A percentile compares a stretch with the other conserved stretches of the same genome.
Evolutionary conservation across 768 basidiomycete species (phyloP).

Genomic region (Trametes gibbosa): DNA sequence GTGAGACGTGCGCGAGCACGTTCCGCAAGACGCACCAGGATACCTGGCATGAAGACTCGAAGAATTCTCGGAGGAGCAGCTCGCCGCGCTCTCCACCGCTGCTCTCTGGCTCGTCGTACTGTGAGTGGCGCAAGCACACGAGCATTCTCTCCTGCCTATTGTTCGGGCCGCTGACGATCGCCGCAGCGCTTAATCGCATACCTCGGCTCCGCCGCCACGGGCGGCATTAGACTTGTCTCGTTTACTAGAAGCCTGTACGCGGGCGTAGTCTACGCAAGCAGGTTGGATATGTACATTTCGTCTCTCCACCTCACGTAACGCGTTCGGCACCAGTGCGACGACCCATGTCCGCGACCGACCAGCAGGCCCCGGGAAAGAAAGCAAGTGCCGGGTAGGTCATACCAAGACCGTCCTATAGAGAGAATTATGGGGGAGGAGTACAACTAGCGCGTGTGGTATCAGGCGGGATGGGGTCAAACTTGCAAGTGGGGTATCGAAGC

Average conservation of each 20-base stretch:
- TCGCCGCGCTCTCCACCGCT: constrained; percentile 79
- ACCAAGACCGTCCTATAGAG: not conserved
- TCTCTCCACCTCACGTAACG: not conserved
- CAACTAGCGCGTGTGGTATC: constrained; percentile 11
- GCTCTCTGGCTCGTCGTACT: constrained; percentile 82
- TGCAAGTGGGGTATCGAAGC: constrained; percentile 19
- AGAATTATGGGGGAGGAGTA: constrained; percentile 9
- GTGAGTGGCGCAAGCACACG: constrained; percentile 37
- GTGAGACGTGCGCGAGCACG: constrained; percentile 77
- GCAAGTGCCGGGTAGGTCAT: not conserved
- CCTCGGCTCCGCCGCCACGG: too few species aligned
- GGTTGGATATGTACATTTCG: constrained; percentile 3
- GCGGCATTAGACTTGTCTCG: not conserved
- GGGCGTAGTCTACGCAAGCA: not conserved
- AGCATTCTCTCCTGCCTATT: not conserved
- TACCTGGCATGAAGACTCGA: constrained; percentile 88
- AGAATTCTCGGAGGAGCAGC: constrained; percentile 83
- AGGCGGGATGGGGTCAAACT: not conserved
- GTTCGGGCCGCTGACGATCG: not conserved
- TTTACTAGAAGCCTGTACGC: not conserved
- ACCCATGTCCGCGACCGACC: not conserved
- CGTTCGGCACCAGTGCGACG: not conserved
- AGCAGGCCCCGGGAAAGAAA: not conserved
- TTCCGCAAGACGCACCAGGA: constrained; percentile 85
- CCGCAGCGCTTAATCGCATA: constrained; percentile 11